Evolutionary conservation across 768 basidiomycete species (phyloP).

Genomic region (Boletus huronensis): DNA sequence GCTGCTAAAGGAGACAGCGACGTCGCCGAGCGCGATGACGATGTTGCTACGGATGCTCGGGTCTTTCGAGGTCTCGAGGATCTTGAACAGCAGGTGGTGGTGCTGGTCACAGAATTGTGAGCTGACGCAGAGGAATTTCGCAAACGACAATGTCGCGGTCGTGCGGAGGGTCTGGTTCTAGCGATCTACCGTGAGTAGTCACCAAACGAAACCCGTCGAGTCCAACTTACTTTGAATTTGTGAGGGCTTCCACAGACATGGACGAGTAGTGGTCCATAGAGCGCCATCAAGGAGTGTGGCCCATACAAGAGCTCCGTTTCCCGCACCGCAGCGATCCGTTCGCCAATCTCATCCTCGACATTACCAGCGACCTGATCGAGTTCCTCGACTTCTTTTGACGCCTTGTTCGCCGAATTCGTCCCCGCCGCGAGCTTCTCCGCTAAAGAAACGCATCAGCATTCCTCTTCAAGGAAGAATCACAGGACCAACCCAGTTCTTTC

Average conservation of each 20-base stretch:
- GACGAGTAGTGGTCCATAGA: conserved; percentile 88
- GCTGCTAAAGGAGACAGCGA: conserved; percentile 96
- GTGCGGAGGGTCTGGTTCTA: conserved; percentile 86
- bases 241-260: conserved; percentile 89
- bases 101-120: conserved; percentile 91
- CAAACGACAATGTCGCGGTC: conserved; percentile 83
- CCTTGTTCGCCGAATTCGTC: conserved; percentile 34
- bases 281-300: conserved; percentile 69
- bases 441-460: conserved; percentile 17
- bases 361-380: conserved; percentile 97
- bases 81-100: conserved; percentile 86
- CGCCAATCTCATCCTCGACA: conserved; percentile 97
- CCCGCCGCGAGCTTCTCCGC: conserved; percentile 58
- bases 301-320: conserved; percentile 90
- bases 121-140: conserved; percentile 95
- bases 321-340: conserved; percentile 76
- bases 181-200: conserved; percentile 4
- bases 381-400: conserved; percentile 71
- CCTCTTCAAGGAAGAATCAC: not conserved
- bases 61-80: conserved; percentile 89
- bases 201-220: not conserved
- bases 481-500: conserved; percentile 62
- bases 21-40: conserved; percentile 95
- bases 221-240: conserved; percentile 70
- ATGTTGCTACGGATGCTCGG: conserved; percentile 92